Evolutionary conservation across 345 rosid genomes (phyloP), one percentile per base, ranked within the genome.

Genomic region (Salix exigua): DNA sequence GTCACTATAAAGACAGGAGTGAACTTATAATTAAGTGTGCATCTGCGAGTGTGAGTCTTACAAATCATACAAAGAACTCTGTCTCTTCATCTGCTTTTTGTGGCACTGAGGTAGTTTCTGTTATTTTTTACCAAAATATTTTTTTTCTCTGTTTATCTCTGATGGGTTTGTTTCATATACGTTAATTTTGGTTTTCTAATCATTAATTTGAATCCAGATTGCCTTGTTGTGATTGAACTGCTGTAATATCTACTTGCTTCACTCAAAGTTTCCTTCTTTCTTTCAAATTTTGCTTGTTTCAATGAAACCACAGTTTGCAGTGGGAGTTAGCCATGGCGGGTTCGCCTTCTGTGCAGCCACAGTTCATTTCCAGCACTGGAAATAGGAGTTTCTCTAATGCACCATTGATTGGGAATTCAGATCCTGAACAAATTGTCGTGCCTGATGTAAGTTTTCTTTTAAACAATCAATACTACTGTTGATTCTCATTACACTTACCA

Each of bases 331-430:
- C 40, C 19, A 84, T 86, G 88, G 88, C 86, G 79, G 79, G 83
- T 50, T 38, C 88, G n/a, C 60, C 77, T 21, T 76, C 90, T 7
- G 86, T 50, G 80, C 90, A 76, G 53, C 88, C 97, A 4, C 98
- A 94, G 85, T 94, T 94, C 89, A 91, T 94, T 19, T 79, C 89
- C 7, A 84, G 95, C 76, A 78, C 86, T 18, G 97, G 94, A 33
- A 88, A 79, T 44, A 78, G 82, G 82, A 87, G 91, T 79, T 90
- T 78, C 75, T 87, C 96, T 28, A 84, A 83, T 79, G 81, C 90
- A 23, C 99, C 99, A 0, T 82, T 95, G 71, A 90, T 91, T 73
- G 86, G 88, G 2, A 78, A 82, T 82, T 62, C 86, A 5, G 91
- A 89, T 48, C 26, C 80, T 42, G 78, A 89, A 70, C 96, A 91